phyloP scores from a whole-genome alignment of 768 basidiomycete species.

The Glaciozyma antarctica region DNA sequence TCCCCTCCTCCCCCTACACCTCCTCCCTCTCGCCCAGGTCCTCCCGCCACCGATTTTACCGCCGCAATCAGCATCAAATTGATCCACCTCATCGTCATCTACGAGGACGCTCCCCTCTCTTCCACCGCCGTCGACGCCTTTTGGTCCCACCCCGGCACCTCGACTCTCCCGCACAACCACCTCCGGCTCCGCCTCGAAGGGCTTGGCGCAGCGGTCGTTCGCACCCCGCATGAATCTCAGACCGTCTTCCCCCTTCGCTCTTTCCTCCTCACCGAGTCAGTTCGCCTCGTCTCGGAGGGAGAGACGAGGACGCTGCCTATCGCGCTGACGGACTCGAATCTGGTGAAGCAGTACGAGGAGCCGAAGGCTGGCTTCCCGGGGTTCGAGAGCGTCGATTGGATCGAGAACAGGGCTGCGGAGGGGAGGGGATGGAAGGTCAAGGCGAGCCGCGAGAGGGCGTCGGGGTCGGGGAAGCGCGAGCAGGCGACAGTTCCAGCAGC shows the following conservation, averaged over 20 bases:
- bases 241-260: background rate
- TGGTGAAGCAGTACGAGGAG: background rate
- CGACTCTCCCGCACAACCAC: background rate
- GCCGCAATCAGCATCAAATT: background rate
- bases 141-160: background rate
- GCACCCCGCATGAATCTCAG: background rate
- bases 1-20: background rate
- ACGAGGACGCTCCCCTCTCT: background rate
- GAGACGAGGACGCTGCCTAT: background rate
- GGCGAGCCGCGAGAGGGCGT: background rate
- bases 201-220: background rate
- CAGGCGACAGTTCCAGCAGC: background rate
- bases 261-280: background rate
- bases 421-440: background rate
- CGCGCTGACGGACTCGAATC: background rate
- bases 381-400: background rate
- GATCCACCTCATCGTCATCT: background rate
- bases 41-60: background rate
- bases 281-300: background rate
- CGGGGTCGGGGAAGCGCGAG: background rate
- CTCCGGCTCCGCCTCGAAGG: slow-evolving; percentile 12
- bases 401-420: background rate
- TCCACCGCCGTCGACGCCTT: background rate
- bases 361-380: too few relatives aligned
- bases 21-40: background rate